phyloP scores from a whole-genome alignment of 306 rosid species.

The Begonia loranthoides region DNA sequence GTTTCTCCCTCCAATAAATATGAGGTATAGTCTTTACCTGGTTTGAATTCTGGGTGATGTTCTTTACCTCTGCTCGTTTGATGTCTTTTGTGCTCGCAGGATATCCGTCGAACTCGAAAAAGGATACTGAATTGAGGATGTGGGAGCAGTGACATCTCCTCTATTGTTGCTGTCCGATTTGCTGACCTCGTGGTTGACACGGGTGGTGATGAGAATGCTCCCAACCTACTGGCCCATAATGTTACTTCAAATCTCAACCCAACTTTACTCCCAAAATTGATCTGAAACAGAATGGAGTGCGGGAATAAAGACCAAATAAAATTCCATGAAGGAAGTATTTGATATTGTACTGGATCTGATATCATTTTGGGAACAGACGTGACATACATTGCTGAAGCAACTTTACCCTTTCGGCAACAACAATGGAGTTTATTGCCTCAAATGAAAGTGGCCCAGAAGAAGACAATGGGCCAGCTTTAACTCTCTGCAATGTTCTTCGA shows the following conservation, averaged over 20 bases:
- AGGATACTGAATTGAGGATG: constrained; percentile 76
- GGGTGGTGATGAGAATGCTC: constrained; percentile 64
- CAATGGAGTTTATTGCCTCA: constrained; percentile 45
- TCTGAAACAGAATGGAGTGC: constrained; percentile 44
- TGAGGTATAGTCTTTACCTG: constrained; percentile 30
- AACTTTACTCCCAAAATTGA: constrained; percentile 28
- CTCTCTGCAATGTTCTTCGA: constrained; percentile 70
- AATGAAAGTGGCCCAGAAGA: not conserved
- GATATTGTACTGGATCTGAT: constrained; percentile 40
- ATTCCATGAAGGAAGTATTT: constrained; percentile 37
- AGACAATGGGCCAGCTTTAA: constrained; percentile 11
- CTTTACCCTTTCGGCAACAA: constrained; percentile 68
- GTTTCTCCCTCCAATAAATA: constrained; percentile 37
- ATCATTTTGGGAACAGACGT: constrained; percentile 80
- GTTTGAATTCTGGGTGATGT: constrained; percentile 34
- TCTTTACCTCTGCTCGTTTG: constrained; percentile 88
- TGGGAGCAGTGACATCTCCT: constrained; percentile 79
- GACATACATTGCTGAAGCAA: constrained; percentile 64
- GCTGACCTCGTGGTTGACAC: constrained; percentile 63
- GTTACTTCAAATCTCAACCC: constrained; percentile 42
- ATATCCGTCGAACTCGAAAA: constrained; percentile 59
- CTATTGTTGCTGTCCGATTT: constrained; percentile 48
- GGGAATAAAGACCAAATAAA: constrained; percentile 55
- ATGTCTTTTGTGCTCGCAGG: constrained; percentile 66
- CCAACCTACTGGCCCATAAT: constrained; percentile 47